A percentile compares a stretch with the other conserved stretches of the same genome.
Evolutionary conservation across 129 eudicot species (phyloP).

Genomic region (Logfia minima): DNA sequence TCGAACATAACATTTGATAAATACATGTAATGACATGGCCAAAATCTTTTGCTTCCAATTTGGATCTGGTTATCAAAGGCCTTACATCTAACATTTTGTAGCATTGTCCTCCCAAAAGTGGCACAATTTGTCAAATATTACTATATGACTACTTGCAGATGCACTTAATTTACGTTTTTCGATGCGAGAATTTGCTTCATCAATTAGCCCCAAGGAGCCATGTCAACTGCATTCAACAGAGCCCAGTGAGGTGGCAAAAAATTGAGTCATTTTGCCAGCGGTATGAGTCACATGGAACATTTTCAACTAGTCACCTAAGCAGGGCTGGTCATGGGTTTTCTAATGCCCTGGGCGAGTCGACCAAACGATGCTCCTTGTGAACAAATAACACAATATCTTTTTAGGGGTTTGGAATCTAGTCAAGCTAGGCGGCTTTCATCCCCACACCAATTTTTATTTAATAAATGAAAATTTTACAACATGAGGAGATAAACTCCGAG

Average conservation of each 20-base stretch:
- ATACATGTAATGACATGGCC: constrained; percentile 5
- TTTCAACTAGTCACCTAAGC: background rate
- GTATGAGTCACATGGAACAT: background rate
- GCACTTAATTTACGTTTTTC: constrained; percentile 7
- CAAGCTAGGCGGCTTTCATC: too few relatives aligned
- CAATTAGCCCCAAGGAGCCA: constrained; percentile 12
- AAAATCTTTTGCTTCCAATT: constrained; percentile 8
- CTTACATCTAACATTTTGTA: constrained; percentile 1
- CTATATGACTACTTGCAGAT: background rate
- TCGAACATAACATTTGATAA: background rate
- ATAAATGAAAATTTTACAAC: too few relatives aligned
- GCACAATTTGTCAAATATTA: background rate
- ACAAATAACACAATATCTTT: too few relatives aligned
- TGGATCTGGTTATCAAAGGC: background rate
- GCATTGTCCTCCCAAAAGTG: constrained; percentile 6
- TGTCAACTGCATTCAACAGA: constrained; percentile 7
- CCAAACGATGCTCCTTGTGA: too few relatives aligned
- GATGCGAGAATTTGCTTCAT: constrained; percentile 5
- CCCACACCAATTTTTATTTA: too few relatives aligned
- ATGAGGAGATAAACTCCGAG: too few relatives aligned
- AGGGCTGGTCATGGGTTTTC: too few relatives aligned
- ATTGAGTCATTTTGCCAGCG: background rate
- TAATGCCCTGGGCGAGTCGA: too few relatives aligned
- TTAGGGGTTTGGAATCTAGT: too few relatives aligned
- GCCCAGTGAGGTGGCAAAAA: background rate